phyloP scores from a whole-genome alignment of 441 rosid species.

The Melastoma candidum region DNA sequence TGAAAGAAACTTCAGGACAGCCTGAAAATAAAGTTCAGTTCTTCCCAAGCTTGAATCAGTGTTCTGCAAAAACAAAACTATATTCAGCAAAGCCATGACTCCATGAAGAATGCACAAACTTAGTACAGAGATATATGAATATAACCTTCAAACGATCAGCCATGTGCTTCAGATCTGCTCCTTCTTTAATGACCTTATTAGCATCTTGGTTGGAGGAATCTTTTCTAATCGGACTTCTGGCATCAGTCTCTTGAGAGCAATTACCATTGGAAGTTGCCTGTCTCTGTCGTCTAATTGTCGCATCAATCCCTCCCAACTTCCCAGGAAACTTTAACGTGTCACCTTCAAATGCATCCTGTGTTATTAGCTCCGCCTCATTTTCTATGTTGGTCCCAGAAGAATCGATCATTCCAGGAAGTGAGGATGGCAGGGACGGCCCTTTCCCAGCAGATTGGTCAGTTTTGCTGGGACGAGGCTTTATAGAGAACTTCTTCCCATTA shows the following conservation, averaged over 20 bases:
- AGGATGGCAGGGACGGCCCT: constrained; percentile 29
- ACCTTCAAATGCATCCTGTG: constrained; percentile 23
- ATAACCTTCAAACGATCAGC: constrained; percentile 92
- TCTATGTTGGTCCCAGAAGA: constrained; percentile 30
- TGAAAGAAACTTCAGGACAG: constrained; percentile 87
- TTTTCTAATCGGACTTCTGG: constrained; percentile 62
- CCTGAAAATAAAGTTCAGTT: constrained; percentile 80
- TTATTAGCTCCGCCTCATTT: constrained; percentile 21
- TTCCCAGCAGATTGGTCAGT: constrained; percentile 31
- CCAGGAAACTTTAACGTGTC: constrained; percentile 28
- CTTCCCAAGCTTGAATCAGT: constrained; percentile 48
- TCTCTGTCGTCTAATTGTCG: constrained; percentile 35
- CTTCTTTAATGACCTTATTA: constrained; percentile 77
- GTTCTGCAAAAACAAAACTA: constrained; percentile 27
- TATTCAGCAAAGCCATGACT: background rate
- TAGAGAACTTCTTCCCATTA: constrained; percentile 23
- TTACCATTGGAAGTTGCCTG: constrained; percentile 46
- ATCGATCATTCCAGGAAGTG: constrained; percentile 40
- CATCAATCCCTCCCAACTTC: constrained; percentile 36
- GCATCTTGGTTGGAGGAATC: constrained; percentile 70
- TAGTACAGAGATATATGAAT: background rate
- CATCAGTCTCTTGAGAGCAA: constrained; percentile 38
- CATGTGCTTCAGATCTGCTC: constrained; percentile 78
- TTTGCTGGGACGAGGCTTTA: constrained; percentile 21
- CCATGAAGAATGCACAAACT: background rate